These are phyloP conservation scores for Russula vinacea DNA, from an alignment of 768 basidiomycete species.

Conservation along the genomic window DNA sequence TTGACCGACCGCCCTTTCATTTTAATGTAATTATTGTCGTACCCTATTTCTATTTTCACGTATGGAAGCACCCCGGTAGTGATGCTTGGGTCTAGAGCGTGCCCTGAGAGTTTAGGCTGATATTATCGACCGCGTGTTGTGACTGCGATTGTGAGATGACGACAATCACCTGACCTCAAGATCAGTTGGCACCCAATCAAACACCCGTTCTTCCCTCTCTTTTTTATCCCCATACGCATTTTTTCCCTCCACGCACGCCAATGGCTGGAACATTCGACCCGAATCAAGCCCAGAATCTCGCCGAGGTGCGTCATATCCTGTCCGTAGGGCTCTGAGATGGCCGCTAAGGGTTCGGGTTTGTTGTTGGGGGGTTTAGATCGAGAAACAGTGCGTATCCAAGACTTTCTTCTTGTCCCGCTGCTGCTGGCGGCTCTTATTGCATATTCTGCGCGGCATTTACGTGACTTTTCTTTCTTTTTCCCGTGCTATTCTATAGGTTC, in stretches of 20 bases:
- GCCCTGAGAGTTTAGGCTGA: neutral
- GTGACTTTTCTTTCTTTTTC: neutral
- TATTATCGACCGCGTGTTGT: neutral
- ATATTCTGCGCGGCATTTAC: neutral
- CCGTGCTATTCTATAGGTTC: slow-evolving; percentile 53
- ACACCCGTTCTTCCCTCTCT: neutral
- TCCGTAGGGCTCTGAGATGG: neutral
- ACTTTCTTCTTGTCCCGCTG: neutral
- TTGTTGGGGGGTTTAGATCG: slow-evolving; percentile 56
- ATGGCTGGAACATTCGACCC: slow-evolving; percentile 64
- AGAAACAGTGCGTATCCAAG: slow-evolving; percentile 75
- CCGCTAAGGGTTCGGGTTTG: neutral
- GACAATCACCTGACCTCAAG: slow-evolving; percentile 13
- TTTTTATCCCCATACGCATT: neutral
- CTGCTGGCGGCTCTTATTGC: neutral
- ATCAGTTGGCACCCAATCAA: neutral
- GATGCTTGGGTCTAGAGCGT: neutral
- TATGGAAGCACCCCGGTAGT: neutral
- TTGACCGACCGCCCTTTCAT: neutral
- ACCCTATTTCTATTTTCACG: neutral
- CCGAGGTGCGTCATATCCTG: slow-evolving; percentile 61
- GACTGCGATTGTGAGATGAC: neutral
- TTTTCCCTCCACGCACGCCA: neutral
- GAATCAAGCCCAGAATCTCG: slow-evolving; percentile 85
- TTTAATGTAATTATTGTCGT: slow-evolving; percentile 3